Conservation (phyloP, 345 rosid species). For the Geranium rotundifolium region DNA sequence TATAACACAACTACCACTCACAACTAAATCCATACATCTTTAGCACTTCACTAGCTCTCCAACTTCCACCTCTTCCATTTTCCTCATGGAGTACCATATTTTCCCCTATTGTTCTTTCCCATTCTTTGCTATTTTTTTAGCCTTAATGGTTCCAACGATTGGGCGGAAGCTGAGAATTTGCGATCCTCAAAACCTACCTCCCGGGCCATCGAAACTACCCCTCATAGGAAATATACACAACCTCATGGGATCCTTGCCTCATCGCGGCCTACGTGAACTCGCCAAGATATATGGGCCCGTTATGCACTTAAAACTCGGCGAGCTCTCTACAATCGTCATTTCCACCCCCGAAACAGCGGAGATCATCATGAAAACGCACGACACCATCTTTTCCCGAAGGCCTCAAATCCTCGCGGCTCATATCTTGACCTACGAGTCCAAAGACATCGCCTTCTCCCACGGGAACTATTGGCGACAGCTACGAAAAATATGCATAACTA, state of each 20-base stretch:
- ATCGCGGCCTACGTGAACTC: background rate
- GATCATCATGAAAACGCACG: background rate
- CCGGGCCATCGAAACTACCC: background rate
- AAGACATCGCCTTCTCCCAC: background rate
- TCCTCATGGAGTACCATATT: background rate
- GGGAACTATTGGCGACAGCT: constrained; percentile 9
- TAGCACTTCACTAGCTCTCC: too few relatives aligned
- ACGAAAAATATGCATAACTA: background rate
- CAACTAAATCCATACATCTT: too few relatives aligned
- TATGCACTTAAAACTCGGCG: background rate
- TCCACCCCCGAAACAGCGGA: background rate
- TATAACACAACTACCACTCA: too few relatives aligned
- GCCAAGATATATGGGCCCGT: background rate
- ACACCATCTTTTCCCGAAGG: background rate
- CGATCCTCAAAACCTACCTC: background rate
- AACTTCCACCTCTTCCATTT: too few relatives aligned
- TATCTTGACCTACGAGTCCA: background rate
- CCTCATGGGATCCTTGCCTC: background rate
- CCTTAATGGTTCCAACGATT: background rate
- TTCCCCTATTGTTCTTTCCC: background rate
- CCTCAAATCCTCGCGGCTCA: background rate
- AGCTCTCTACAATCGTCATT: background rate
- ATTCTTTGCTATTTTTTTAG: background rate
- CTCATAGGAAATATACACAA: background rate
- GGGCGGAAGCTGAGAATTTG: background rate